Evolutionary conservation across 148 eudicot genomes (phyloP), one percentile per base, ranked within the genome.

Genomic region (Fallopia convolvulus): DNA sequence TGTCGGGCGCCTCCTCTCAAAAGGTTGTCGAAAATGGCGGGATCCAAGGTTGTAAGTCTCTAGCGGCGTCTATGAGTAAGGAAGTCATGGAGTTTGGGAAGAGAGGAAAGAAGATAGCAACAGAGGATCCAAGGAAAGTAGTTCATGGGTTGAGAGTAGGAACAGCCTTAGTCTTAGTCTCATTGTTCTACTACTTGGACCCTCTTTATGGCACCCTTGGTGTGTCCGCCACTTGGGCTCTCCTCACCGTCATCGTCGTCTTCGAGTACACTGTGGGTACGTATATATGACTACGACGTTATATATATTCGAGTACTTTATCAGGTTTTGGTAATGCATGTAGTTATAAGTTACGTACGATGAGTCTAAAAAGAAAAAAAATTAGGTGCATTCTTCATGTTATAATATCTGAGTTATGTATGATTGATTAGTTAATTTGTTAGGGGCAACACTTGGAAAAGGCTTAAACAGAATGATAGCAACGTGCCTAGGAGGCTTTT

Each of bases 391-490:
- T 17, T 14, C 6, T 48, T 48, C 14, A 10, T 48, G 39, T 36
- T 6, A 1, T 9, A 6, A 44, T 44, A 9, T 44, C 8, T 44
- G 8, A 44, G 47, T 17, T 17, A 15, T 12, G 7, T 52, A 14
- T 52, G 58, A 12, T 52, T 52, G 20, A 52, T n/a, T n/a, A n/a
- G n/a, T 6, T 5, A 41, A 6, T 44, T 44, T 44, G 47, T 44
- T 76, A 90, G 92, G 95, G 8, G 91, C 87, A 50, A 87, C 95
- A 10, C 58, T 91, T 4, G 88, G 87, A 41, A 89, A 78, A 82
- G 87, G 91, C 0, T 68, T 86, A 47, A 91, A 91, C 23, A 76
- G 92, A 81, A 85, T 77, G 5, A 18, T 86, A 46, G 96, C 88
- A 48, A 91, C 92, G 32, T 76, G 83, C 2, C 26, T 85, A 5